Evolutionary conservation across 768 basidiomycete genomes (phyloP), one percentile per base, ranked within the genome.

Genomic region (Asterophora parasitica): DNA sequence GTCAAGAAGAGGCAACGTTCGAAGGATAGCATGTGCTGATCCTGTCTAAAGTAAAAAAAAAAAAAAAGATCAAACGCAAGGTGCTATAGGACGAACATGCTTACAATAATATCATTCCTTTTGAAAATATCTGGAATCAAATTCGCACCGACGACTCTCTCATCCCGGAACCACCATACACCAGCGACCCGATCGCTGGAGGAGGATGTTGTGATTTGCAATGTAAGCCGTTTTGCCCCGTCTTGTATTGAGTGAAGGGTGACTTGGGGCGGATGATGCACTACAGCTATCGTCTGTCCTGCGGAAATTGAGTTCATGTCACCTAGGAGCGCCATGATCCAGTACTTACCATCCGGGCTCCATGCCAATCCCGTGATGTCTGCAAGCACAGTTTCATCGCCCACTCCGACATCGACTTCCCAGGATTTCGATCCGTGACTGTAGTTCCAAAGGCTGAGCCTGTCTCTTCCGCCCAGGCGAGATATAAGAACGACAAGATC

Each of bases 241-340:
- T 91, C 82, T 65, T 91, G 88, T 17, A 91, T 68, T 9, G 89
- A 91, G 61, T 87, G 86, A 19, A 92, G 63, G 9, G 79, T 81
- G 26, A 92, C 63, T 19, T 75, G 71, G 33, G 82, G 77, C 34
- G 86, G 87, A 53, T 88, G 72, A 48, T 83, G 83, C 23, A 81
- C 74, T 13, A 88, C 75, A 13, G 85, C 88, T 50, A 92, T 77
- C 39, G 74, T 80, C 65, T 85, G 83, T 42, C 82, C 82, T 85
- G 57, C 28, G 45, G 43, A 39, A 28, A 49, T 19, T 47, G 28
- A 50, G 41, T 54, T 47, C 36, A 35, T 44, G 51, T 39, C 9
- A 33, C 15, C 31, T 42, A 50, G 40, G 27, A 42, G 37, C 50
- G 16, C 15, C 43, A 46, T 17, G 9, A n/a, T n/a, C n/a, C 48